A percentile compares a stretch with the other conserved stretches of the same genome.
phyloP scores from a whole-genome alignment of 768 basidiomycete genomes.

The Naganishia vishniacii region DNA sequence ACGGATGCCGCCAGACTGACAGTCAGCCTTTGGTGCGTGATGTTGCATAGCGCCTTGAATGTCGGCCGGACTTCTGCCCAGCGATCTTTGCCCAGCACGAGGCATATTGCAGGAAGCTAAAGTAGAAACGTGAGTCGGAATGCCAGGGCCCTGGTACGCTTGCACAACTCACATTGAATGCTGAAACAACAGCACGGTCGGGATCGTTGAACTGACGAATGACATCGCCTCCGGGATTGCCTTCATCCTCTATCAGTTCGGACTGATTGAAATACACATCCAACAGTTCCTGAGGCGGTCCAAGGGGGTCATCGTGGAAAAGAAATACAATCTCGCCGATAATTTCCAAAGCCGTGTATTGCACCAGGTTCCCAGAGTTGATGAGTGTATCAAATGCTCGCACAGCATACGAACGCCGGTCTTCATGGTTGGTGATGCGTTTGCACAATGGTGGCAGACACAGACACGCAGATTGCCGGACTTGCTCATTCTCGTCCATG shows the following conservation, averaged over 20 bases:
- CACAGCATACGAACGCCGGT: conserved; percentile 63
- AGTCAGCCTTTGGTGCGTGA: conserved; percentile 61
- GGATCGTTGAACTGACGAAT: conserved; percentile 30
- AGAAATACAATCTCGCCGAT: conserved; percentile 83
- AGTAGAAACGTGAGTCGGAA: conserved; percentile 64
- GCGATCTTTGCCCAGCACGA: conserved; percentile 67
- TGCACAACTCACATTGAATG: conserved; percentile 46
- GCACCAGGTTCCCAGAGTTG: conserved; percentile 54
- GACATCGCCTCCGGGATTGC: conserved; percentile 13
- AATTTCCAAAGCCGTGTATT: conserved; percentile 73
- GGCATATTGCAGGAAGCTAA: conserved; percentile 83
- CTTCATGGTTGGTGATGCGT: conserved; percentile 56
- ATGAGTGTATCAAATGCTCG: conserved; percentile 59
- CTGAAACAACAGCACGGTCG: conserved; percentile 45
- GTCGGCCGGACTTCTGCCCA: conserved; percentile 67
- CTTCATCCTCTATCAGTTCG: neutral
- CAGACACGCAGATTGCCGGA: conserved; percentile 79
- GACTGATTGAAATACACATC: conserved; percentile 59
- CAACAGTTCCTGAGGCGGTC: conserved; percentile 68
- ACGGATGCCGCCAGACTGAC: conserved; percentile 78
- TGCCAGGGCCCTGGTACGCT: neutral
- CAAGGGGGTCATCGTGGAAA: conserved; percentile 59
- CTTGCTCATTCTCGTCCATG: conserved; percentile 68
- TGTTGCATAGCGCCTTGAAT: conserved; percentile 64
- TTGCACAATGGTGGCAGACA: conserved; percentile 74